Percentiles rank a stretch among this genome's conserved stretches.
phyloP scores from a whole-genome alignment of 306 rosid genomes.

The Cicer yamashitae region DNA sequence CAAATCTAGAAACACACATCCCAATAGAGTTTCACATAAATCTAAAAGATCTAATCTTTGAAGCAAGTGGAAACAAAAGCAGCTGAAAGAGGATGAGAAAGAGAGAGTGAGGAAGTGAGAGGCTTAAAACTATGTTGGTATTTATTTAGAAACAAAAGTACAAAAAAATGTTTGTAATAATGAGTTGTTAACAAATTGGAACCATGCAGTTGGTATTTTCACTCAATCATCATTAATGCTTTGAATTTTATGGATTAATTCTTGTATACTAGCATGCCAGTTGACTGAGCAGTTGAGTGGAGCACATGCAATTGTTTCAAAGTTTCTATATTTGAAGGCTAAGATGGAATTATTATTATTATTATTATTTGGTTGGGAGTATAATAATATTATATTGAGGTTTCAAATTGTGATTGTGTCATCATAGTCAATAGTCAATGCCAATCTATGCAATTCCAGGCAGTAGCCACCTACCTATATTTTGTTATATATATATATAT shows the following conservation, averaged over 20 bases:
- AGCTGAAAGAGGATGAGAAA: conserved; percentile 15
- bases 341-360: not conserved
- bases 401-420: not conserved
- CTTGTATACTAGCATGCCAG: conserved; percentile 20
- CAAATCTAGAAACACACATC: conserved; percentile 37
- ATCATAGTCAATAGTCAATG: not conserved
- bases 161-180: conserved; percentile 46
- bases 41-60: conserved; percentile 39
- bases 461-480: too few species aligned
- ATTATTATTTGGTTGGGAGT: not conserved
- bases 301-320: conserved; percentile 52
- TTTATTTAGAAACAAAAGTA: conserved; percentile 39
- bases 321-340: conserved; percentile 28
- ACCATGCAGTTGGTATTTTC: conserved; percentile 44
- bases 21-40: conserved; percentile 39
- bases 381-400: not conserved
- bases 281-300: conserved; percentile 45
- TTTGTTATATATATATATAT: too few species aligned
- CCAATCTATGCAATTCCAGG: not conserved
- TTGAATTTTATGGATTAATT: conserved; percentile 33
- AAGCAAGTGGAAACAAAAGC: not conserved
- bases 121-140: conserved; percentile 17
- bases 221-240: conserved; percentile 33
- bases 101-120: conserved; percentile 10
- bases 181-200: conserved; percentile 36